Evolutionary conservation across 352 stramenopile genomes (phyloP), one percentile per base, ranked within the genome.

Genomic region (Phytopythium chamaehyphon): DNA sequence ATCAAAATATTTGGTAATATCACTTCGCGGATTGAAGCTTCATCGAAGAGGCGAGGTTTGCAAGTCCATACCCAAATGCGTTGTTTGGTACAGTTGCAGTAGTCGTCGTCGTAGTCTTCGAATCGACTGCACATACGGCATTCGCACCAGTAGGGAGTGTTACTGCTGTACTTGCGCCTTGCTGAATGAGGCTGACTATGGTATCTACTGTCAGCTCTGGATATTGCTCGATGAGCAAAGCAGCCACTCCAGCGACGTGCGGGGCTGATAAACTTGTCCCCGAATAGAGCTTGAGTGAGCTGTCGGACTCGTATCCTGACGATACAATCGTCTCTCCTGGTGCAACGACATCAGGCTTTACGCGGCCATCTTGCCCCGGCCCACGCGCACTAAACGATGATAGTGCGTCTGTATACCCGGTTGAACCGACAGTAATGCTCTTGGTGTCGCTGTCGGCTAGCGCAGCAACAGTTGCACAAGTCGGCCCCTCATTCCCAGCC

Each of bases 41-140:
- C 42, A 70, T 64, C 11, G 65, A 59, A 18, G 61, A 69, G 16
- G 64, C 42, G 14, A 80, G 59, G 48, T 86, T 77, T 0, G 81
- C 43, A 21, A 72, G 66, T 5, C 75, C 75, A 45, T 83, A 69
- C 18, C 75, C 75, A 21, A 77, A 83, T 2, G 66, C 62, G 18
- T 86, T 86, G 66, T 84, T 86, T 8, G 75, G 75, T 44, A 79
- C 42, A 22, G 40, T 43, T 6, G 57, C n/a, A n/a, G n/a, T 14
- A 3, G 50, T 43, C 2, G 49, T 51, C 14, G 47, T 56, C 1
- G 33, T 57, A 5, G 40, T 42, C n/a, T n/a, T n/a, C 23, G 54
- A 33, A 40, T 66, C 36, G 12, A 33, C 53, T 11, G 42, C 26
- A 19, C 51, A 60, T 19, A 57, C 42, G 10, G 45, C n/a, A 22